These are phyloP conservation scores for Pelargonium cotyledonis DNA, from an alignment of 441 rosid genomes.

Conservation along the genomic window DNA sequence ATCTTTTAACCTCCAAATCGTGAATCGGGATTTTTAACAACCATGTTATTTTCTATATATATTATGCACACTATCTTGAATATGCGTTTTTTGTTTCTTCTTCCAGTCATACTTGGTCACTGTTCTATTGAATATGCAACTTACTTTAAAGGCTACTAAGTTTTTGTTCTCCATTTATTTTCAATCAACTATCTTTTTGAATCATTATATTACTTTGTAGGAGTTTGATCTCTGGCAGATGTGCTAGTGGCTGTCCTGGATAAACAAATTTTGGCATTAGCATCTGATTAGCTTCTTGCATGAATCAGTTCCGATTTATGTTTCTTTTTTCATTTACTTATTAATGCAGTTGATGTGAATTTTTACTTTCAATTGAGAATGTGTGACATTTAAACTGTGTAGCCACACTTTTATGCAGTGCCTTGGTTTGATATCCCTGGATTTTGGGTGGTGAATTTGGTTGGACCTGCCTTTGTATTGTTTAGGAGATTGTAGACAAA, in stretches of 20 bases:
- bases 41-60: no score
- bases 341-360: background rate
- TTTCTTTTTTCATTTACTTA: background rate
- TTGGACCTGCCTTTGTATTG: background rate
- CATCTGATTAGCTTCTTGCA: background rate
- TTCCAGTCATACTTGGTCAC: background rate
- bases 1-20: no score
- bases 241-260: background rate
- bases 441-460: slow-evolving; percentile 1
- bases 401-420: background rate
- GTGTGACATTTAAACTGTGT: background rate
- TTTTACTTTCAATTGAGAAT: background rate
- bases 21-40: no score
- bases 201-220: background rate
- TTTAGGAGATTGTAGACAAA: background rate
- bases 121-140: background rate
- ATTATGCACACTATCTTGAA: background rate
- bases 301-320: background rate
- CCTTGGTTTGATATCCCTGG: background rate
- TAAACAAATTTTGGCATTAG: slow-evolving; percentile 3
- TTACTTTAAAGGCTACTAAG: background rate
- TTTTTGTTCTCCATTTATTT: background rate
- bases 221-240: background rate
- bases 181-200: background rate
- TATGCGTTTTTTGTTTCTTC: background rate